Evolutionary conservation across 2,329 filamentous ascomycete genomes (phyloP), one percentile per base, ranked within the genome.

Genomic region (Pyricularia pennisetigena): DNA sequence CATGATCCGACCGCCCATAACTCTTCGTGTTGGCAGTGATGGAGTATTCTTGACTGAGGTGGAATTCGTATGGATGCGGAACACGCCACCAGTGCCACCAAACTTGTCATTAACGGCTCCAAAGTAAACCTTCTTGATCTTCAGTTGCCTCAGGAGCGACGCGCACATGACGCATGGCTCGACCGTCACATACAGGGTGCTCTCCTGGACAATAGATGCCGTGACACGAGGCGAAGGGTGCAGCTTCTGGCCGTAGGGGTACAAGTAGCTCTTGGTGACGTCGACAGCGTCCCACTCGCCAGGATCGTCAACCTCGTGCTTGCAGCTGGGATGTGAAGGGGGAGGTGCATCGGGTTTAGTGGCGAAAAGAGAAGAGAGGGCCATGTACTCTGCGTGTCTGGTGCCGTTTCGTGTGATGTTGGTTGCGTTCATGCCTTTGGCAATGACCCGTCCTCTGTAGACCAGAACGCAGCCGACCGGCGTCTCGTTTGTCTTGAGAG

Each of bases 151-250:
- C 66, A 99, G 85, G 67, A 96, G 88, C 7, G 93, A 96, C 14
- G 95, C 95, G 76, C 95, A 99, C 95, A 99, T 99, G 80, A 99
- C 93, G 78, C 95, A 99, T 4, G 95, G 95, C 79, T 99, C 96
- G 68, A 99, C 94, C 0, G 95, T 99, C 65, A 99, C 95, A 78
- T 99, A 99, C 67, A 99, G 86, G 10, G 88, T 90, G 72, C 85
- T 85, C 71, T 94, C 86, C 57, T 82, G 82, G 72, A 98, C 83
- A 71, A 94, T 86, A 14, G 84, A 85, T 41, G 87, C 85, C 67
- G 90, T 85, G 72, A 95, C 85, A 67, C 83, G 84, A 26, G 84
- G 79, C 2, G 78, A 78, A 0, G 83, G 81, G 69, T 86, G 81
- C 0, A 85, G 79, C 74, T 87, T 88, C 72, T 88, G 85, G 4